Conservation (phyloP, 768 basidiomycete genomes). For the Dictyophora rubrovolvata region DNA sequence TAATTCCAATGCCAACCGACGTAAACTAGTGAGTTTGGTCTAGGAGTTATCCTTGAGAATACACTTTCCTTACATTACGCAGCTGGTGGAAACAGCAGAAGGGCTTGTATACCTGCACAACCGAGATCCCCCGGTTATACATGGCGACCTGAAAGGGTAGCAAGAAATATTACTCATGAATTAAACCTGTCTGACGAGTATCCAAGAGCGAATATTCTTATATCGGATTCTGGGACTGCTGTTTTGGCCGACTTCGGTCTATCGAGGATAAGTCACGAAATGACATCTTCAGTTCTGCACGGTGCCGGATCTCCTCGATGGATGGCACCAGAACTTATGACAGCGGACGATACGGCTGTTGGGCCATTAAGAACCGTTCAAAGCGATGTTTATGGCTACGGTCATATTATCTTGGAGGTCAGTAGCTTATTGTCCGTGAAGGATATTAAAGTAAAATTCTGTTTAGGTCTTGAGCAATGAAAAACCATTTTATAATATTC, state of each 20-base stretch:
- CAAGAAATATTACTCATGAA: background rate
- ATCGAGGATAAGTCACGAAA: conserved; percentile 15
- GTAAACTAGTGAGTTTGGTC: background rate
- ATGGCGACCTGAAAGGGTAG: conserved; percentile 21
- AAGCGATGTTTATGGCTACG: conserved; percentile 7
- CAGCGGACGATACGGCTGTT: background rate
- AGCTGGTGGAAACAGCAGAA: conserved; percentile 35
- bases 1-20: background rate
- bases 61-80: background rate
- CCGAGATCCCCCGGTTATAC: conserved; percentile 25
- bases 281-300: conserved; percentile 16
- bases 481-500: conserved; percentile 5
- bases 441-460: background rate
- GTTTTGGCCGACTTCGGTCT: conserved; percentile 45
- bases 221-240: conserved; percentile 30
- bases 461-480: conserved; percentile 1
- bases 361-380: conserved; percentile 1
- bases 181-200: background rate
- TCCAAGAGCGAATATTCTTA: conserved; percentile 36
- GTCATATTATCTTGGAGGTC: conserved; percentile 7
- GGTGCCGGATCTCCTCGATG: conserved; percentile 21
- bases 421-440: background rate
- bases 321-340: conserved; percentile 25
- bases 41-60: background rate
- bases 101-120: conserved; percentile 36